Evolutionary conservation across 2,329 filamentous ascomycete genomes (phyloP).

Genomic region (Seiridium unicorne): DNA sequence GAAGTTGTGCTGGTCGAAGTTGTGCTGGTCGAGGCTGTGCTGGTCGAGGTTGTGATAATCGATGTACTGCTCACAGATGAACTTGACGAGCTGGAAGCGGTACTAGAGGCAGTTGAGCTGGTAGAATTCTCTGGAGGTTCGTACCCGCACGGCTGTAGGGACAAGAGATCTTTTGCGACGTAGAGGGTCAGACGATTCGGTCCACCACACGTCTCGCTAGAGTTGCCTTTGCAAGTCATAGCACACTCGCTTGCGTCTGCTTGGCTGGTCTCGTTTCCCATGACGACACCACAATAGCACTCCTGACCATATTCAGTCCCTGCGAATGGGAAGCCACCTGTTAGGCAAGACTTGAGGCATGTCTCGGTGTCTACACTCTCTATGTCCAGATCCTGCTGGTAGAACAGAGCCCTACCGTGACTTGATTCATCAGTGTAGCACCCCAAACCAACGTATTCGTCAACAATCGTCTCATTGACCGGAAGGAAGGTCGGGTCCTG

Average conservation of each 20-base stretch:
- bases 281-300: conserved; percentile 51
- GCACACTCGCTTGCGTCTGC: conserved; percentile 41
- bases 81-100: background rate
- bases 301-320: conserved; percentile 45
- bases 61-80: background rate
- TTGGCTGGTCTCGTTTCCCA: conserved; percentile 44
- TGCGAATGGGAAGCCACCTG: conserved; percentile 44
- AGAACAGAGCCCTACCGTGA: conserved; percentile 43
- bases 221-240: conserved; percentile 50
- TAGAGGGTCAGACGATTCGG: conserved; percentile 40
- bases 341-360: conserved; percentile 42
- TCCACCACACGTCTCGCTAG: conserved; percentile 41
- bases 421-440: conserved; percentile 53
- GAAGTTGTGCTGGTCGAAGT: background rate
- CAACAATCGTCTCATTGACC: conserved; percentile 38
- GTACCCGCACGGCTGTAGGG: conserved; percentile 47
- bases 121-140: conserved; percentile 14
- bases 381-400: conserved; percentile 35
- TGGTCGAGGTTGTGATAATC: background rate
- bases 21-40: conserved; percentile 3
- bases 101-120: conserved; percentile 15
- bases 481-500: conserved; percentile 47
- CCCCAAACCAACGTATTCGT: conserved; percentile 58
- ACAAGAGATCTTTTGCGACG: conserved; percentile 47
- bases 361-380: conserved; percentile 37